Evolutionary conservation across 306 rosid genomes (phyloP).

Genomic region (Elaeagnus macrophylla): DNA sequence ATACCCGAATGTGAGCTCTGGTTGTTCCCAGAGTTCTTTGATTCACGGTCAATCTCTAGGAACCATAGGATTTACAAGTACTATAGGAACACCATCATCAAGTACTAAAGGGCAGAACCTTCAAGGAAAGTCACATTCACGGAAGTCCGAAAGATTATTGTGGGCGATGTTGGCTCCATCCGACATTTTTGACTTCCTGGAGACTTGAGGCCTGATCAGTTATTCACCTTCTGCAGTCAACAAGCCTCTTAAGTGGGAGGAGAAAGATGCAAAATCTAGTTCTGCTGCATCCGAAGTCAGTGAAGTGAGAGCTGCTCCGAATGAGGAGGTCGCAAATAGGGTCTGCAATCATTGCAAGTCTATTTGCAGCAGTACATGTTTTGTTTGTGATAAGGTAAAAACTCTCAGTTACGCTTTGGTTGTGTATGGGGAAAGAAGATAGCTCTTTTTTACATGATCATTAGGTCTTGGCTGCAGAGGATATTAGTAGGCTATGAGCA

Average conservation of each 20-base stretch:
- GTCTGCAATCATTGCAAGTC: constrained; percentile 83
- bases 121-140: constrained; percentile 69
- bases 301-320: constrained; percentile 23
- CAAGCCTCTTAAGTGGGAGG: constrained; percentile 87
- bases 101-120: constrained; percentile 55
- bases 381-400: constrained; percentile 79
- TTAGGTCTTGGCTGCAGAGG: neutral
- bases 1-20: constrained; percentile 69
- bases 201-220: constrained; percentile 78
- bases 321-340: constrained; percentile 47
- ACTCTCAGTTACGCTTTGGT: neutral
- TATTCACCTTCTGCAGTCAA: constrained; percentile 44
- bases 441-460: neutral
- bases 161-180: constrained; percentile 82
- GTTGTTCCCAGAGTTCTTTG: constrained; percentile 72
- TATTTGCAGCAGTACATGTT: constrained; percentile 71
- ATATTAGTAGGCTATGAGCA: no score
- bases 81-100: constrained; percentile 65
- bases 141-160: constrained; percentile 66
- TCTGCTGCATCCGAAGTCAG: constrained; percentile 17
- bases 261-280: constrained; percentile 43
- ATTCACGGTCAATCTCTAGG: constrained; percentile 40
- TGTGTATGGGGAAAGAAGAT: neutral
- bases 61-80: constrained; percentile 75
- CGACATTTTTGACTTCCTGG: constrained; percentile 84